phyloP scores from a whole-genome alignment of 2,329 filamentous ascomycete genomes.

The Alternaria brassicicola region DNA sequence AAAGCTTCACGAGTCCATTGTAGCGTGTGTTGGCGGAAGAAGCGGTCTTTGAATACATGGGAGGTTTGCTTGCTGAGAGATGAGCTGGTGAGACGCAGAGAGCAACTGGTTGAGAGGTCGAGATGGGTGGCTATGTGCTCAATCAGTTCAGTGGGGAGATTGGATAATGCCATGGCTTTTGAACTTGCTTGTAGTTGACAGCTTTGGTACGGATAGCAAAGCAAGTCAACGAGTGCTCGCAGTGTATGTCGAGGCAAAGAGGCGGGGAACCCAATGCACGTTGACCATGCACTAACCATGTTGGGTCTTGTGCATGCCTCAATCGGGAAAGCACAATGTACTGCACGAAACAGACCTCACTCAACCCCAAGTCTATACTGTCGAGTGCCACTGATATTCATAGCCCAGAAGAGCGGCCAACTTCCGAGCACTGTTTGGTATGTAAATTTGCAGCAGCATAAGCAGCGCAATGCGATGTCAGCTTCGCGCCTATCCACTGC shows the following conservation, averaged over 20 bases:
- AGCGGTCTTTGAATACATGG: conserved; percentile 29
- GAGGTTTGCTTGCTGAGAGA: conserved; percentile 23
- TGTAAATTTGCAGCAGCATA: neutral
- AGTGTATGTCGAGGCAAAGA: neutral
- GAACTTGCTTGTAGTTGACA: neutral
- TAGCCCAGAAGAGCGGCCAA: neutral
- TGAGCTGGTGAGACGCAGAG: conserved; percentile 26
- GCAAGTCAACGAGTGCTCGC: neutral
- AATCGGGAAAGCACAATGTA: neutral
- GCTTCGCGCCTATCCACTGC: neutral
- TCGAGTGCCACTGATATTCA: neutral
- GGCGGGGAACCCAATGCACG: conserved; percentile 7
- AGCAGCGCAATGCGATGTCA: neutral
- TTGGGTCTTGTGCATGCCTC: conserved; percentile 4
- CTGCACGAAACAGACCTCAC: neutral
- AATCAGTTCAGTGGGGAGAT: conserved; percentile 33
- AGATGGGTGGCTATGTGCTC: conserved; percentile 30
- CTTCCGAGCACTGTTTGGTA: neutral
- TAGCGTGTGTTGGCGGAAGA: conserved; percentile 27
- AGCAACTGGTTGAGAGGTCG: conserved; percentile 19
- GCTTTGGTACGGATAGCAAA: neutral
- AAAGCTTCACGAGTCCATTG: conserved; percentile 27
- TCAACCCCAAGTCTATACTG: neutral
- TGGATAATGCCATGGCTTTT: conserved; percentile 16
- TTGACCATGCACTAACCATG: conserved; percentile 5